Base-by-base conservation (phyloP, 2,329 filamentous ascomycete genomes). In the Trichoderma sp. region DNA sequence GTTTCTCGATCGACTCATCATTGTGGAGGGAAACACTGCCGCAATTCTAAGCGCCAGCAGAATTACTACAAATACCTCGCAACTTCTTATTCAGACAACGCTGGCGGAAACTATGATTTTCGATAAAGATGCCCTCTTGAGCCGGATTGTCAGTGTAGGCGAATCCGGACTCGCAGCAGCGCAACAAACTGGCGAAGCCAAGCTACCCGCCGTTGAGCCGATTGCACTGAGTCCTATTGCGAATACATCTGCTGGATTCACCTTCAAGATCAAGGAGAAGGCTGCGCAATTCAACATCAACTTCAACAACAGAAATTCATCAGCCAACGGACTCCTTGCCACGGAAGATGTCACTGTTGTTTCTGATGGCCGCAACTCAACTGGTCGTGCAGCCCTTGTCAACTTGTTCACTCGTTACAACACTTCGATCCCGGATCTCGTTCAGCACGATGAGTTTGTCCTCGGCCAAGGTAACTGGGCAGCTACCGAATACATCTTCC, bases 391-490 rank as follows among this genome's bases (percentile, higher is more conserved):
- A 26, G 39, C 49, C 1, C 7, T 65, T 2, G 61, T 65, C 6
- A 55, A 65, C 21, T 21, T 55, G 16, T 65, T 65, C 14, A 43
- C 32, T 16, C 61, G 61, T 7, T 65, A 65, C 24, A 65, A 55
- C 16, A 65, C 49, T 32, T 65, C 61, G 11, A 51, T 65, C 11
- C 61, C 61, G 6, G 61, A 65, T 30, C 24, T 65, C 16, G 16
- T 65, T 16, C 51, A 30, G 3, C 61, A 65, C 10, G 61, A 65
- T 24, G 61, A 65, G 61, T 54, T 65, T 30, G 61, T 65, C 3
- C 21, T 65, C 18, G 61, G 16, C 11, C 61, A 65, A 43, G 61
- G 61, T 16, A 65, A 65, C 61, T 65, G 61, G 61, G 61, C 8
- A 39, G 61, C 49, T 6, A 65, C 61, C 51, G 49, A 65, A 32